These are phyloP conservation scores for Luzula sylvatica DNA, from an alignment of 176 grass and related monocot genomes.

Conservation along the genomic window DNA sequence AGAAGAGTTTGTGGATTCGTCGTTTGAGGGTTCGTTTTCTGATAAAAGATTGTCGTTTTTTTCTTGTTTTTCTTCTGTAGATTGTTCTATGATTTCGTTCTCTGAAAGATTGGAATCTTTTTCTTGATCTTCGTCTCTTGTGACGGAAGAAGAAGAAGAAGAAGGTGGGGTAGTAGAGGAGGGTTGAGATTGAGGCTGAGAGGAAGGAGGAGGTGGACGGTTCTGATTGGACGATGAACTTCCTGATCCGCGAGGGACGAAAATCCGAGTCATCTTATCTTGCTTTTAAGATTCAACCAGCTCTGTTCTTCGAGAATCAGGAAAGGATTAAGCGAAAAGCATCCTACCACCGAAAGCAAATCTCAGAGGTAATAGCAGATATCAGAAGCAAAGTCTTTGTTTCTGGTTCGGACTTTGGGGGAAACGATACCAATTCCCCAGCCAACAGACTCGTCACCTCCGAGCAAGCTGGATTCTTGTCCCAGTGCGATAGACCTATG, in stretches of 20 bases:
- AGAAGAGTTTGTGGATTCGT: slow-evolving; percentile 27
- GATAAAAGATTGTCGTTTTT: slow-evolving; percentile 32
- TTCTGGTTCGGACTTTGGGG: slow-evolving; percentile 62
- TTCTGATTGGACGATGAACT: slow-evolving; percentile 68
- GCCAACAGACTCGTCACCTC: slow-evolving; percentile 31
- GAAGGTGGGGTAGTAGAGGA: no score
- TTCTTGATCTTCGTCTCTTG: slow-evolving; percentile 34
- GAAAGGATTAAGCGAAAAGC: slow-evolving; percentile 21
- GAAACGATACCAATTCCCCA: slow-evolving; percentile 35
- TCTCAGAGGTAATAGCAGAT: slow-evolving; percentile 20
- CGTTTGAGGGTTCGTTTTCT: slow-evolving; percentile 36
- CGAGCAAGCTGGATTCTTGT: slow-evolving; percentile 47
- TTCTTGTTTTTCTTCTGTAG: slow-evolving; percentile 28
- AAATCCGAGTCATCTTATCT: slow-evolving; percentile 89
- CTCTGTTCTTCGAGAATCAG: slow-evolving; percentile 16
- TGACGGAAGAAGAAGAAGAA: slow-evolving; percentile 26
- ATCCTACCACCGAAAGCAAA: slow-evolving; percentile 8
- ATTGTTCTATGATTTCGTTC: slow-evolving; percentile 25
- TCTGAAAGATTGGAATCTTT: slow-evolving; percentile 25
- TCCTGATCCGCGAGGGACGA: slow-evolving; percentile 64
- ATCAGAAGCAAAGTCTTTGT: slow-evolving; percentile 31
- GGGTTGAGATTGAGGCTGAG: slow-evolving; percentile 29
- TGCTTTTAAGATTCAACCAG: slow-evolving; percentile 5
- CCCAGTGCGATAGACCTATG: slow-evolving; percentile 45
- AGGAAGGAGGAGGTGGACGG: slow-evolving; percentile 34